These are phyloP conservation scores for Aspergillus candidus DNA, from an alignment of 2,329 filamentous ascomycete species.

Conservation along the genomic window DNA sequence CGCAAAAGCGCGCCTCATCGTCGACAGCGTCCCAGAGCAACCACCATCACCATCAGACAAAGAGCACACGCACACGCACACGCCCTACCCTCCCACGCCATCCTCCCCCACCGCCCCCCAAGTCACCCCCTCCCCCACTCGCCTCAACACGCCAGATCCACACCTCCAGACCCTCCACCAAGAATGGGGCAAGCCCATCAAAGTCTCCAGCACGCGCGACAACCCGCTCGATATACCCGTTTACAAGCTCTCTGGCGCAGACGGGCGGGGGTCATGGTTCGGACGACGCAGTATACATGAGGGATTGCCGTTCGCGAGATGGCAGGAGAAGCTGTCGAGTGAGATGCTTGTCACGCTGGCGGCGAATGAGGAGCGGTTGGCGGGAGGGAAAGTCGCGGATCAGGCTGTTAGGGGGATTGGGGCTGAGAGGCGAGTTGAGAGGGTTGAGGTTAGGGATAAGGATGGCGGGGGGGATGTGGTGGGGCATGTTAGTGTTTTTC, in stretches of 20 bases:
- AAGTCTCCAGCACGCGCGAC: conserved; percentile 55
- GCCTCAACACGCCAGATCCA: conserved; percentile 44
- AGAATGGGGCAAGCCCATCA: conserved; percentile 76
- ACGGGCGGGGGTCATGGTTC: conserved; percentile 86
- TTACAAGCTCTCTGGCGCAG: conserved; percentile 72
- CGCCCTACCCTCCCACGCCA: conserved; percentile 13
- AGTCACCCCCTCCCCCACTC: conserved; percentile 48
- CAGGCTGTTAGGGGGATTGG: conserved; percentile 80
- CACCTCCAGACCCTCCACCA: conserved; percentile 61
- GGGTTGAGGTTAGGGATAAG: conserved; percentile 47
- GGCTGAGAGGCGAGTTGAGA: conserved; percentile 68
- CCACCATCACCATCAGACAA: conserved; percentile 37
- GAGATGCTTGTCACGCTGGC: conserved; percentile 77
- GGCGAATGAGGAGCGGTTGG: conserved; percentile 62
- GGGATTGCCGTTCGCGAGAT: conserved; percentile 68
- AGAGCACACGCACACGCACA: conserved; percentile 24
- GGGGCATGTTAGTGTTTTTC: conserved; percentile 56
- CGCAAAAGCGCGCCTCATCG: conserved; percentile 60
- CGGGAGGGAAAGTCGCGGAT: conserved; percentile 60
- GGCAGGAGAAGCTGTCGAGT: conserved; percentile 66
- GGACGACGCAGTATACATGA: conserved; percentile 76
- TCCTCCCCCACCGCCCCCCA: conserved; percentile 46
- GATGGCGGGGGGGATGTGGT: conserved; percentile 8
- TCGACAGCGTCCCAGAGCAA: conserved; percentile 66
- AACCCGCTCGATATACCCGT: conserved; percentile 72